Conservation (phyloP, 345 rosid genomes). For the Populus tremula region DNA sequence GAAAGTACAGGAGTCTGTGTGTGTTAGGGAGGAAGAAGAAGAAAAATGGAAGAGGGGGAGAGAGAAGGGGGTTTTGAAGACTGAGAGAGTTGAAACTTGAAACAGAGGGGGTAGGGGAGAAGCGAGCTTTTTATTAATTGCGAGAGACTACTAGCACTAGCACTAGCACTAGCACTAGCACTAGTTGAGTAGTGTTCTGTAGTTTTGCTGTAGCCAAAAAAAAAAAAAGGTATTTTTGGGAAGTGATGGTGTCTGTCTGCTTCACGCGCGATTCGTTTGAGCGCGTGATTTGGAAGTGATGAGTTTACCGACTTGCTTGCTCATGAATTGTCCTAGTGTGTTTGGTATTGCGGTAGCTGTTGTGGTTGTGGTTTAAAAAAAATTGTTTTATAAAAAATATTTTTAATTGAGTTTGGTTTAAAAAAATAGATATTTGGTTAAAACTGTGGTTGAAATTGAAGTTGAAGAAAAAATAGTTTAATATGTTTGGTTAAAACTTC, state of each 20-base stretch:
- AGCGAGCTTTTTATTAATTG: constrained; percentile 25
- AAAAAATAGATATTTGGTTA: no score
- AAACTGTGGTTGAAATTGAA: no score
- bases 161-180: neutral
- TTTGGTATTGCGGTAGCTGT: no score
- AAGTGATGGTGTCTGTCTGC: constrained; percentile 28
- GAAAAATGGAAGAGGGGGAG: neutral
- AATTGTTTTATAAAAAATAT: no score
- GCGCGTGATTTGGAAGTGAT: constrained; percentile 17
- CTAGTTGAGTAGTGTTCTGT: neutral
- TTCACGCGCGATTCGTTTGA: constrained; percentile 12
- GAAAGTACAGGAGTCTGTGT: neutral
- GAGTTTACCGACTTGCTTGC: no score
- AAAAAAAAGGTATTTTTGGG: neutral
- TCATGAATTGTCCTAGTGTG: no score
- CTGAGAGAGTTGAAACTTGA: neutral
- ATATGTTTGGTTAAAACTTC: no score
- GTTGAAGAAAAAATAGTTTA: no score
- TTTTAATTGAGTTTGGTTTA: no score
- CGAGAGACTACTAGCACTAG: neutral
- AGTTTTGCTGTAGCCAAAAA: neutral
- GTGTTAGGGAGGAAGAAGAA: neutral
- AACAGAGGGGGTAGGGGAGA: no score
- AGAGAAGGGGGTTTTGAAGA: neutral
- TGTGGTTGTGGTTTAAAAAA: no score